Conservation (phyloP, 1,284 basidiomycete genomes). For the Coniferiporia sulphurascens region DNA sequence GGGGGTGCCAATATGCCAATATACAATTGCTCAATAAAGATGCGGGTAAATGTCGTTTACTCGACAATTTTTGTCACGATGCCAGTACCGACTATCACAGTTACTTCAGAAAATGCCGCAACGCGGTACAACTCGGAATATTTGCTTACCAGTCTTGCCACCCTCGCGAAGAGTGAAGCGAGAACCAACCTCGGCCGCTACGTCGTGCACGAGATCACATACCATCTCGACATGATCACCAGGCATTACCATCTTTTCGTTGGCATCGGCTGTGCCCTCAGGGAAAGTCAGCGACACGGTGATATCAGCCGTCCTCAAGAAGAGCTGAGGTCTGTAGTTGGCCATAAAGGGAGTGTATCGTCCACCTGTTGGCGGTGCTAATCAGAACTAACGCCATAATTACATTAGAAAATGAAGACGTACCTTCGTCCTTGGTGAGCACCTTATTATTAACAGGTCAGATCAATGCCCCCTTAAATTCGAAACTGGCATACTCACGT, state of each 20-base stretch:
- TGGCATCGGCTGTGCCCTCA: conserved; percentile 68
- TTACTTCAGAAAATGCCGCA: neutral
- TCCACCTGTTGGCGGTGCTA: conserved; percentile 46
- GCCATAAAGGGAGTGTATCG: conserved; percentile 97
- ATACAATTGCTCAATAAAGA: conserved; percentile 16
- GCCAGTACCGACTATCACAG: conserved; percentile 75
- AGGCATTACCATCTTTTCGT: conserved; percentile 95
- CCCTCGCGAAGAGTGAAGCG: conserved; percentile 97
- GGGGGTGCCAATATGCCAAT: conserved; percentile 18
- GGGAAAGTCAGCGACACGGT: conserved; percentile 88
- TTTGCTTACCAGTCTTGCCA: conserved; percentile 78
- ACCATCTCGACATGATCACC: conserved; percentile 97
- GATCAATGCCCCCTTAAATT: neutral
- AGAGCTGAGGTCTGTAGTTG: conserved; percentile 96
- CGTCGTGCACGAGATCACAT: conserved; percentile 81
- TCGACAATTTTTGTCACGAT: conserved; percentile 82
- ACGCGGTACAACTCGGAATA: neutral
- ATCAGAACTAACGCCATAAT: neutral
- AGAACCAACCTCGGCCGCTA: conserved; percentile 89
- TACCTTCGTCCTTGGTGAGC: conserved; percentile 91
- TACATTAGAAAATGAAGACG: neutral
- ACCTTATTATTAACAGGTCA: conserved; percentile 41
- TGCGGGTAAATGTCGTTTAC: conserved; percentile 18
- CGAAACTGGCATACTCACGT: conserved; percentile 45
- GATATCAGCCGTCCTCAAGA: conserved; percentile 94